phyloP scores from a whole-genome alignment of 257 asterid species.

The Solanum rostratum region DNA sequence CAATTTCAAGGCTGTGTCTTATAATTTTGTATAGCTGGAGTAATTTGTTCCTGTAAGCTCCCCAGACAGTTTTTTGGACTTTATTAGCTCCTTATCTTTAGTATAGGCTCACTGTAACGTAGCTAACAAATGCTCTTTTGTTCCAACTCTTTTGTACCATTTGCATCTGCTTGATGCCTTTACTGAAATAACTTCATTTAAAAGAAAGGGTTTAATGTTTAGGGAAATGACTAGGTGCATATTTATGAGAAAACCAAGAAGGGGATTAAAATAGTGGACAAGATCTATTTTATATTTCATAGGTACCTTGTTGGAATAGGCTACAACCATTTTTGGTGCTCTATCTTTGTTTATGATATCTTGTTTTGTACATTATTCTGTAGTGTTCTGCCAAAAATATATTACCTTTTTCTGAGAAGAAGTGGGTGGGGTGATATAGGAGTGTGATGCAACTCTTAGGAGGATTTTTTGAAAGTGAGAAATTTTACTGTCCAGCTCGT shows the following conservation, averaged over 20 bases:
- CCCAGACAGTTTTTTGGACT: background rate
- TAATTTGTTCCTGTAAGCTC: background rate
- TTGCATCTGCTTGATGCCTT: background rate
- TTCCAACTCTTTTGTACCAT: background rate
- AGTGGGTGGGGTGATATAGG: background rate
- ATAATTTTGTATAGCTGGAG: background rate
- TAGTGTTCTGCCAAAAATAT: background rate
- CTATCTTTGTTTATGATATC: background rate
- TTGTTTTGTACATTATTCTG: background rate
- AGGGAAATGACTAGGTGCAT: background rate
- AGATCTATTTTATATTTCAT: background rate
- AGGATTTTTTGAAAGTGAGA: background rate
- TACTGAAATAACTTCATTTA: background rate
- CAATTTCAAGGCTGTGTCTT: background rate
- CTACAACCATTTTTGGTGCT: background rate
- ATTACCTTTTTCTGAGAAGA: background rate
- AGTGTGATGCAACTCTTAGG: background rate
- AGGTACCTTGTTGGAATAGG: background rate
- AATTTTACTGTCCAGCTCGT: background rate
- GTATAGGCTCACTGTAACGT: background rate
- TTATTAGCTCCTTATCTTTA: background rate
- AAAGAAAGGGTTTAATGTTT: background rate
- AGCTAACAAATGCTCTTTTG: background rate
- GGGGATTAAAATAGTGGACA: background rate
- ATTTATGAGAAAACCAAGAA: background rate